Base-by-base conservation (phyloP, 73 alveolate species). In the Halteria grandinella region DNA sequence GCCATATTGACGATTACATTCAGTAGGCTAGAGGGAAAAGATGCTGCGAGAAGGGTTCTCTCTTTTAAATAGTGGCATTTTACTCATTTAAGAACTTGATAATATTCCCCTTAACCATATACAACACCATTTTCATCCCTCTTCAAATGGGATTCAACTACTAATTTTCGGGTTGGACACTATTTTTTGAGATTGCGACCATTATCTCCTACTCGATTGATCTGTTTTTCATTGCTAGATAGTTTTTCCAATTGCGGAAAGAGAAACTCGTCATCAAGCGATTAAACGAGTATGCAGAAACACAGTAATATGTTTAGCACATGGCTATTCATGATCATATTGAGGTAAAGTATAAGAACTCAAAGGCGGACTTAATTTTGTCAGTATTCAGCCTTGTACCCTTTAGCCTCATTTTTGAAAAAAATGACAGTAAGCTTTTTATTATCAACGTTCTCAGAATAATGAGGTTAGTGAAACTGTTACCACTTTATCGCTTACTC, bases 91-190 rank as follows among this genome's bases (percentile, higher is more conserved):
- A n/a, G n/a, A n/a, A n/a, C n/a, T n/a, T n/a, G n/a, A n/a, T n/a
- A n/a, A n/a, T n/a, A n/a, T n/a, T n/a, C n/a, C n/a, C 57, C 10
- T 5, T 73, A 18, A 51, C 24, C 21, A 74, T 64, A 5, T 85
- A 69, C 86, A 85, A 85, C 44, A 25, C 78, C 7, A 54, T 85
- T 1, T 85, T 77, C 48, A 75, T 77, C n/a, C 94, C 94, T 3
- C 53, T 85, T 20, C 77, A 77, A 39, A 24, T 51, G 21, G 94
- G 84, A 0, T 85, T 63, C 45, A 12, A 78, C 18, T 69, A 55
- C 31, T 43, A 27, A 39, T 77, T 50, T 44, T 15, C 18, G n/a
- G 76, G 75, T 3, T 10, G 28, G 24, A 31, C n/a, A 29, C 17
- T 66, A 0, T 32, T 36, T 0, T 0, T 62, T 62, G 94, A 85